Percentiles rank a stretch among this genome's conserved stretches.
Evolutionary conservation across 2,329 filamentous ascomycete genomes (phyloP).

Genomic region (Fusarium tjaetaba): DNA sequence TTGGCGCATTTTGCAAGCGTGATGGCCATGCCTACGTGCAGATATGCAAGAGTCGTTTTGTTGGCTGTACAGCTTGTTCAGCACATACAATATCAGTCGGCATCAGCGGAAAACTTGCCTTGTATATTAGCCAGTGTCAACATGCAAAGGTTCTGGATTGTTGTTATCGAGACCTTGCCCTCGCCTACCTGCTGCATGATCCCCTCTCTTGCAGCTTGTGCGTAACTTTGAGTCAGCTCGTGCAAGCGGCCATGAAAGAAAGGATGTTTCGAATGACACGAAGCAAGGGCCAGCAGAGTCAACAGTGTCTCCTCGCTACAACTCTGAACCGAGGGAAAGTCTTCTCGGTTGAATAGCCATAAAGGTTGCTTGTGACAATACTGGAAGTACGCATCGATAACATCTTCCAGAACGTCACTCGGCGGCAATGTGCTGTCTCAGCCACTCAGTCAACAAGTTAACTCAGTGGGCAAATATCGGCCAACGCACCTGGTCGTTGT

Average conservation of each 20-base stretch:
- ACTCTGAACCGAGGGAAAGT: background rate
- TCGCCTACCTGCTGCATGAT: background rate
- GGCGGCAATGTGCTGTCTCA: background rate
- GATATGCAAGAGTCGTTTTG: background rate
- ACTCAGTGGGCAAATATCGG: no score
- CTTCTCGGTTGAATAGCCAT: background rate
- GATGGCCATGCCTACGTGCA: background rate
- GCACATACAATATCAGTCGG: rapidly evolving
- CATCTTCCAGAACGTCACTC: background rate
- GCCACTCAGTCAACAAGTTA: background rate
- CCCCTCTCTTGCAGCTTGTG: background rate
- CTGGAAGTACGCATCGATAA: background rate
- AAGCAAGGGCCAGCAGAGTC: background rate
- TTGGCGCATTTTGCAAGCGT: background rate
- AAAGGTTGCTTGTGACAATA: background rate
- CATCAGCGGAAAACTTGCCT: background rate
- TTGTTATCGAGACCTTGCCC: background rate
- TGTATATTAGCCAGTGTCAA: background rate
- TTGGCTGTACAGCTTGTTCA: background rate
- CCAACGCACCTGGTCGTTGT: no score
- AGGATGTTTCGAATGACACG: background rate
- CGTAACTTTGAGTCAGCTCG: background rate
- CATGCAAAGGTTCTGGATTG: background rate
- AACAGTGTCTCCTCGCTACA: background rate
- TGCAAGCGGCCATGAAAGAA: background rate